A percentile compares a stretch with the other conserved stretches of the same genome.
phyloP scores from a whole-genome alignment of 148 eudicot genomes.

The Rhododendron molle region DNA sequence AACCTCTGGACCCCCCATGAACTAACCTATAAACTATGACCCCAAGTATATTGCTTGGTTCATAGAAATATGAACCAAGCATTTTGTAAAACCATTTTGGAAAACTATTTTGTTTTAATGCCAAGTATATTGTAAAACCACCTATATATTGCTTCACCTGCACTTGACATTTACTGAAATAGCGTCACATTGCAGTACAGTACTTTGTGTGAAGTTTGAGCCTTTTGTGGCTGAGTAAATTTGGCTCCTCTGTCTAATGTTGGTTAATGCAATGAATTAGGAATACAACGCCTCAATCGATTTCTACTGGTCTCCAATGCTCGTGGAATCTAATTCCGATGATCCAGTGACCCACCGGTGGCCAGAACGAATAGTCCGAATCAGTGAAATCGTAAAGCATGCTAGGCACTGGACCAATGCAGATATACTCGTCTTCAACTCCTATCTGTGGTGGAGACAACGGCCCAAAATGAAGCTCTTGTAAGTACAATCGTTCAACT shows the following conservation, averaged over 20 bases:
- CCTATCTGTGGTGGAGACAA: conserved; percentile 84
- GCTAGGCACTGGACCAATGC: conserved; percentile 82
- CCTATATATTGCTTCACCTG: background rate
- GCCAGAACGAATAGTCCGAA: conserved; percentile 61
- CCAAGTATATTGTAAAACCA: too few relatives aligned
- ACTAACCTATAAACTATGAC: too few relatives aligned
- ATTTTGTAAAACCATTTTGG: too few relatives aligned
- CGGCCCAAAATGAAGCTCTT: conserved; percentile 48
- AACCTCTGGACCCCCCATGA: too few relatives aligned
- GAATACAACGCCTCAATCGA: conserved; percentile 86
- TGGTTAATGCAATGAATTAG: conserved; percentile 28
- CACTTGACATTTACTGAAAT: background rate
- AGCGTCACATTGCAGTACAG: background rate
- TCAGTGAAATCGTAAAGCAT: conserved; percentile 72
- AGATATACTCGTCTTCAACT: conserved; percentile 67
- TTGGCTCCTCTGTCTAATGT: background rate
- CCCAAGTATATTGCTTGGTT: too few relatives aligned
- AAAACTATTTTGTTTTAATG: too few relatives aligned
- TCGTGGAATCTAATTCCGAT: conserved; percentile 85
- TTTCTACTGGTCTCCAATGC: conserved; percentile 83
- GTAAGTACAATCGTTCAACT: conserved; percentile 26
- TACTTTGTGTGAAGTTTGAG: background rate
- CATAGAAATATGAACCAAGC: too few relatives aligned
- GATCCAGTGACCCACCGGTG: conserved; percentile 61
- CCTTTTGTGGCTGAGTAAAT: background rate